These are phyloP conservation scores for Fusarium concolor DNA, from an alignment of 2,329 filamentous ascomycete species.

Conservation along the genomic window DNA sequence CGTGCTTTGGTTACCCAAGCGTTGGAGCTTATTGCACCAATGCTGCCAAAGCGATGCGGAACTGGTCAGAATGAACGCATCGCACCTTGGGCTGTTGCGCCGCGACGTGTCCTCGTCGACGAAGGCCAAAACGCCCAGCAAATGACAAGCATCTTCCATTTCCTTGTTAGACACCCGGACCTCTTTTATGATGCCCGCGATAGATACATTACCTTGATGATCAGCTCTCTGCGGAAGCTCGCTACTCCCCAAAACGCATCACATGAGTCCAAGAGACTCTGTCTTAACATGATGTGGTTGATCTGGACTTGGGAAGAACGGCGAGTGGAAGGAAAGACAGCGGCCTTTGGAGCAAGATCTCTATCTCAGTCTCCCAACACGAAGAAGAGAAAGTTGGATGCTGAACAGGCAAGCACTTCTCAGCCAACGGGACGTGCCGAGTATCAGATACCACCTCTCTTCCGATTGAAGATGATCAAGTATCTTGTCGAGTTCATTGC, in stretches of 20 bases:
- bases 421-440: conserved; percentile 68
- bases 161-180: conserved; percentile 90
- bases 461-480: conserved; percentile 86
- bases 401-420: conserved; percentile 65
- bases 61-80: conserved; percentile 75
- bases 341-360: conserved; percentile 47
- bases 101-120: conserved; percentile 89
- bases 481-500: conserved; percentile 97
- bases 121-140: conserved; percentile 96
- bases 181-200: conserved; percentile 96
- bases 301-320: conserved; percentile 94
- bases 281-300: conserved; percentile 88
- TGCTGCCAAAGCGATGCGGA: conserved; percentile 85
- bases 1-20: conserved; percentile 92
- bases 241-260: conserved; percentile 85
- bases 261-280: conserved; percentile 90
- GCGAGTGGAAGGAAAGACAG: conserved; percentile 70
- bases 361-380: conserved; percentile 77
- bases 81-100: conserved; percentile 89
- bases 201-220: conserved; percentile 89
- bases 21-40: conserved; percentile 92
- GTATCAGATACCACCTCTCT: conserved; percentile 73
- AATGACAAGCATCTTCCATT: conserved; percentile 97
- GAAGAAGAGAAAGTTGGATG: conserved; percentile 82
- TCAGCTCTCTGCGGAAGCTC: conserved; percentile 89